phyloP scores from a whole-genome alignment of 768 basidiomycete species.

The Mycena alexandri region DNA sequence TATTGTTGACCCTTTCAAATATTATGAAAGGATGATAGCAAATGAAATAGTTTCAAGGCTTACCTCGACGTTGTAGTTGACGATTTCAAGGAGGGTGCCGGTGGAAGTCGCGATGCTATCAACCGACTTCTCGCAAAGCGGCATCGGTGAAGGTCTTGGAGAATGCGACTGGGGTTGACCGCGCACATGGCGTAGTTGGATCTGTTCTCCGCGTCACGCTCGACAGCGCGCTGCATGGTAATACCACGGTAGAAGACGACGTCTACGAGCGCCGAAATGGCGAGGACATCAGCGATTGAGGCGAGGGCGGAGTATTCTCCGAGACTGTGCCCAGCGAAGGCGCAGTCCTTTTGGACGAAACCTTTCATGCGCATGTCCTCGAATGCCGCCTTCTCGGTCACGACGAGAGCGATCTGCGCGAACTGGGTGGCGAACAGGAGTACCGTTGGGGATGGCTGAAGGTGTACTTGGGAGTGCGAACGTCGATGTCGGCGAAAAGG shows the following conservation, averaged over 20 bases:
- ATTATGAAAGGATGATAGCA: slow-evolving; percentile 19
- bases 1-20: slow-evolving; percentile 94
- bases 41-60: slow-evolving; percentile 33
- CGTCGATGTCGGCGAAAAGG: slow-evolving; percentile 95
- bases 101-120: slow-evolving; percentile 86
- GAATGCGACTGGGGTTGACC: slow-evolving; percentile 96
- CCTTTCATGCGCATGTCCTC: slow-evolving; percentile 98
- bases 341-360: slow-evolving; percentile 90
- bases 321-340: slow-evolving; percentile 97
- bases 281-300: slow-evolving; percentile 96
- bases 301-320: slow-evolving; percentile 99
- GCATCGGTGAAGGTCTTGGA: slow-evolving; percentile 95
- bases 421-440: slow-evolving; percentile 98
- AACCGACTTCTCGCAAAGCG: slow-evolving; percentile 96
- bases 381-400: slow-evolving; percentile 98
- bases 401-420: slow-evolving; percentile 97
- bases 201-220: slow-evolving; percentile 92
- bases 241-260: slow-evolving; percentile 99
- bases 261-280: slow-evolving; percentile 94
- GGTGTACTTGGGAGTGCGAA: slow-evolving; percentile 96
- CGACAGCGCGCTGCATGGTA: slow-evolving; percentile 99
- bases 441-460: slow-evolving; percentile 96
- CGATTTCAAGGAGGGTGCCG: slow-evolving; percentile 92
- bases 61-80: slow-evolving; percentile 96
- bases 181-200: slow-evolving; percentile 99